Evolutionary conservation across 495 filamentous ascomycete genomes (phyloP).

Genomic region (Xylaria cubensis): DNA sequence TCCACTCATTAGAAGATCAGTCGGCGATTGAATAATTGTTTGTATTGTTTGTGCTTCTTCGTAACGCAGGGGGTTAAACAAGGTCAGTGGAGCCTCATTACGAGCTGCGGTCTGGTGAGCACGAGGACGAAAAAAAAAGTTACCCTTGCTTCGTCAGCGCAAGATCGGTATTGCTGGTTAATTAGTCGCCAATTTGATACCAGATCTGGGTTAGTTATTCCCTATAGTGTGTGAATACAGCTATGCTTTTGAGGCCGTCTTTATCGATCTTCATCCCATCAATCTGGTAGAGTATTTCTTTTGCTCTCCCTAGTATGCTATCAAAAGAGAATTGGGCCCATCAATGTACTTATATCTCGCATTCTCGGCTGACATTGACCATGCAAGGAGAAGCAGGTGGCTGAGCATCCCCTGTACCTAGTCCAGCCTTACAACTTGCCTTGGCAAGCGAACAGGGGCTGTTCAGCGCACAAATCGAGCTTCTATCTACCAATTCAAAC

Average conservation of each 20-base stretch:
- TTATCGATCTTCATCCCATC: background rate
- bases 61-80: constrained; percentile 8
- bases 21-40: constrained; percentile 2
- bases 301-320: background rate
- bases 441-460: constrained; percentile 13
- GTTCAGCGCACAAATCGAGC: constrained; percentile 14
- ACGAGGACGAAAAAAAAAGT: constrained; percentile 5
- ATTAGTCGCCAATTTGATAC: constrained; percentile 11
- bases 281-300: constrained; percentile 5
- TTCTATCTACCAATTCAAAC: background rate
- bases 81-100: constrained; percentile 27
- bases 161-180: constrained; percentile 4
- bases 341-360: constrained; percentile 4
- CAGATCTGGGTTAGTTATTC: background rate
- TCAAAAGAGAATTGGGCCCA: constrained; percentile 10
- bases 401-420: constrained; percentile 17
- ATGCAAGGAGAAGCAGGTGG: constrained; percentile 26
- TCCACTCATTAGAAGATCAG: background rate
- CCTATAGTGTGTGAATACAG: background rate
- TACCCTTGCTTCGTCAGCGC: constrained; percentile 2
- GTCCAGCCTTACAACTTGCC: constrained; percentile 22
- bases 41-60: background rate
- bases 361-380: background rate
- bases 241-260: background rate
- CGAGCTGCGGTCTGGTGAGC: constrained; percentile 6